Evolutionary conservation across 148 eudicot genomes (phyloP).

Genomic region (Dianthus caryophyllus): DNA sequence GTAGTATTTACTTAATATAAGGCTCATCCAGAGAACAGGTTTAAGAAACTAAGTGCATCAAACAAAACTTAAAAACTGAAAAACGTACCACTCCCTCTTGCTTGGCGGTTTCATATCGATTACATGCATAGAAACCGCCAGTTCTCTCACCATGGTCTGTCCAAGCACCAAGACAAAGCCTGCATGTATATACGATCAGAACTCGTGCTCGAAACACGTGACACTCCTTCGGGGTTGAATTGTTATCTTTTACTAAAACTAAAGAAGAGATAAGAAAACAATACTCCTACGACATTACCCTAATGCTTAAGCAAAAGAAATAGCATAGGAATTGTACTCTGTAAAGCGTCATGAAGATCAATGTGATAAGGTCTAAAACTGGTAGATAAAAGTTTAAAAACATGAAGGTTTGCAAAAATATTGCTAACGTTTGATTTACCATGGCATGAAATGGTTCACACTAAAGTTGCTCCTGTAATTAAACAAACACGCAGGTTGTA

Average conservation of each 20-base stretch:
- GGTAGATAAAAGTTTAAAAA: not conserved
- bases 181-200: conserved; percentile 27
- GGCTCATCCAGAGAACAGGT: not conserved
- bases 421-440: not conserved
- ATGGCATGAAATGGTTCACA: not conserved
- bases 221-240: not conserved
- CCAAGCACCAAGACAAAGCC: conserved; percentile 94
- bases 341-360: not conserved
- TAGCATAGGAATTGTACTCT: too few relatives aligned
- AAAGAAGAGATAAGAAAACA: not conserved
- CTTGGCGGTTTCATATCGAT: conserved; percentile 89
- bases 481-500: not conserved
- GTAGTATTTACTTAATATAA: not conserved
- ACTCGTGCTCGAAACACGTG: not conserved
- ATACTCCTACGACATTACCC: not conserved
- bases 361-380: not conserved
- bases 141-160: conserved; percentile 85
- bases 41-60: not conserved
- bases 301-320: not conserved
- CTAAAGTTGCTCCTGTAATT: not conserved
- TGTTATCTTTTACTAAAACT: not conserved
- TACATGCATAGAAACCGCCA: conserved; percentile 93
- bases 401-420: not conserved
- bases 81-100: conserved; percentile 75
- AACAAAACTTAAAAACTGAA: not conserved